Percentiles rank a stretch among this genome's conserved stretches.
phyloP scores from a whole-genome alignment of 2,329 filamentous ascomycete genomes.

The Exutisphaerella laricina region DNA sequence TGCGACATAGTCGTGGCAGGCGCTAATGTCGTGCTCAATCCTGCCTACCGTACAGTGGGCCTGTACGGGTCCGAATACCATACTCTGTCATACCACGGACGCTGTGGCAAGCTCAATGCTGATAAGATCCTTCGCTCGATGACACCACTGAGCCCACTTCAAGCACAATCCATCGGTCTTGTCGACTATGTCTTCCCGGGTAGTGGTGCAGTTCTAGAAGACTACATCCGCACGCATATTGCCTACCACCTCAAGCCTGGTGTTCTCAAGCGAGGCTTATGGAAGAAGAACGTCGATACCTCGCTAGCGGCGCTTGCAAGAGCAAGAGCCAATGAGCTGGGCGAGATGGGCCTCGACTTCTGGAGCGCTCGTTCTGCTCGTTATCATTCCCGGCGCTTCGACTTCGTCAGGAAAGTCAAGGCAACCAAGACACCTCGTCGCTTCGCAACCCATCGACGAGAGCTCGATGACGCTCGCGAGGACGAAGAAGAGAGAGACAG shows the following conservation, averaged over 20 bases:
- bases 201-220: constrained; percentile 32
- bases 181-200: constrained; percentile 39
- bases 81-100: constrained; percentile 37
- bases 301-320: constrained; percentile 31
- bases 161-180: constrained; percentile 37
- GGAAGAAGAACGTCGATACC: constrained; percentile 36
- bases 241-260: constrained; percentile 28
- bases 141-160: constrained; percentile 36
- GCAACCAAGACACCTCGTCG: constrained; percentile 36
- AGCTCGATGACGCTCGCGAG: constrained; percentile 5
- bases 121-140: constrained; percentile 34
- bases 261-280: constrained; percentile 23
- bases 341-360: constrained; percentile 42
- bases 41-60: constrained; percentile 37
- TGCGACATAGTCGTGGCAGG: constrained; percentile 37
- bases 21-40: constrained; percentile 38
- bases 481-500: constrained; percentile 38
- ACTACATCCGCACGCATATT: constrained; percentile 35
- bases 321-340: constrained; percentile 36
- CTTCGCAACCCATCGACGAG: constrained; percentile 37
- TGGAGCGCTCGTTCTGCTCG: constrained; percentile 36
- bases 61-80: constrained; percentile 41
- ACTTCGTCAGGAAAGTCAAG: constrained; percentile 41
- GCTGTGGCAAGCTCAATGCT: constrained; percentile 34
- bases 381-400: constrained; percentile 37